Conservation (phyloP, 108 stramenopile genomes). For the Cyclotella sp. region DNA sequence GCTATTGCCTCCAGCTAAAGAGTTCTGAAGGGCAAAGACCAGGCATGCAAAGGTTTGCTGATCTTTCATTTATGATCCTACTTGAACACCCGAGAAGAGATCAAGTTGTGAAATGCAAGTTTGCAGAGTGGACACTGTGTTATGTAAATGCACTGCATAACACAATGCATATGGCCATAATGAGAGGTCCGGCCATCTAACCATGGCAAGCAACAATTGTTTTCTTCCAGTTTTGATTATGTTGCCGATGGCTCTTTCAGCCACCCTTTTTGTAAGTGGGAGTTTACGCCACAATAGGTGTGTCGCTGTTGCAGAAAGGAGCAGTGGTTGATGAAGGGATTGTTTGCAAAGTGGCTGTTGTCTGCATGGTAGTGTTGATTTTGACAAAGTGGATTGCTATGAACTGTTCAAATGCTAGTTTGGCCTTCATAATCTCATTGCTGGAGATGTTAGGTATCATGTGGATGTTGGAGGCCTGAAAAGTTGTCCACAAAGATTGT, state of each 20-base stretch:
- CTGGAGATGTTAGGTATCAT: too few relatives aligned
- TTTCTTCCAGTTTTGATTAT: too few relatives aligned
- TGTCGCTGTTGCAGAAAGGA: not conserved
- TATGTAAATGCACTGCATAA: too few relatives aligned
- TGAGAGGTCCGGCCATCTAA: too few relatives aligned
- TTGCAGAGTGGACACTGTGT: too few relatives aligned
- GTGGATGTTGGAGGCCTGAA: too few relatives aligned
- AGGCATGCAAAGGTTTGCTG: not conserved
- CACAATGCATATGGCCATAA: too few relatives aligned
- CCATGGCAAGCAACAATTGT: too few relatives aligned
- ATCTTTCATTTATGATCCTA: not conserved
- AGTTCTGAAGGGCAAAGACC: not conserved
- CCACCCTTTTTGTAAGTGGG: not conserved
- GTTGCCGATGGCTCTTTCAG: too few relatives aligned
- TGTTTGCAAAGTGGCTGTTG: conserved; percentile 43
- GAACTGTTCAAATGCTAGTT: not conserved
- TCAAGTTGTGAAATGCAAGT: not conserved
- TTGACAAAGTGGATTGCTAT: conserved; percentile 4
- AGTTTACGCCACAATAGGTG: conserved; percentile 17
- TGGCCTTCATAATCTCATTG: too few relatives aligned
- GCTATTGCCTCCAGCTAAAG: not conserved
- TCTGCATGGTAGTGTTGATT: conserved; percentile 42
- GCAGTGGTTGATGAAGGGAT: conserved; percentile 6
- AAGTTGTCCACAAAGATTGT: too few relatives aligned
- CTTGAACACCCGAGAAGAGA: not conserved